phyloP scores from a whole-genome alignment of 2,329 filamentous ascomycete species.

The Fusarium siculi region DNA sequence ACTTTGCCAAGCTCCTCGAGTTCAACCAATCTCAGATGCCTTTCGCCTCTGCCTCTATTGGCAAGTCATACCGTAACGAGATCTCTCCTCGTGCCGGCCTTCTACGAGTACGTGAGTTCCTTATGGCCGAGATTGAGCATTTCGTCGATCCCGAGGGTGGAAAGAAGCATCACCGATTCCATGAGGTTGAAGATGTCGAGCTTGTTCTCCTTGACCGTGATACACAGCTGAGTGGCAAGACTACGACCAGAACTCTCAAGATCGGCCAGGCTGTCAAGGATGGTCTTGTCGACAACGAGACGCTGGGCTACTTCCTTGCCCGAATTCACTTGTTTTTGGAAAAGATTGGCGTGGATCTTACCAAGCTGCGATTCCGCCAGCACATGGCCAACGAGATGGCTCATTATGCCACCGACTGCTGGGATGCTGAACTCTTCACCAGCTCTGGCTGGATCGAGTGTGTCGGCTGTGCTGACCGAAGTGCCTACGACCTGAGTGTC shows the following conservation, averaged over 20 bases:
- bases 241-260: conserved; percentile 74
- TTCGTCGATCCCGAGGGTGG: conserved; percentile 94
- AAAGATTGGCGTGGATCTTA: conserved; percentile 86
- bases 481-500: conserved; percentile 91
- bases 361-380: conserved; percentile 94
- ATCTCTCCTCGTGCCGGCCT: conserved; percentile 94
- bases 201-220: conserved; percentile 85
- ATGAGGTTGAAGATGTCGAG: conserved; percentile 84
- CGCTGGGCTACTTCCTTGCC: conserved; percentile 95
- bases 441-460: conserved; percentile 98
- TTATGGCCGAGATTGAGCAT: conserved; percentile 99
- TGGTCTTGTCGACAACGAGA: conserved; percentile 94
- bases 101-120: conserved; percentile 92
- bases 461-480: conserved; percentile 95
- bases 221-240: conserved; percentile 88
- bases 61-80: conserved; percentile 98
- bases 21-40: conserved; percentile 97
- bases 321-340: conserved; percentile 91
- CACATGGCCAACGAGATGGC: conserved; percentile 86
- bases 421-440: conserved; percentile 94
- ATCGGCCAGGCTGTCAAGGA: conserved; percentile 88
- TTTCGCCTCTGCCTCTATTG: conserved; percentile 96
- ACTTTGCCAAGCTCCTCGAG: conserved; percentile 95
- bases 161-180: conserved; percentile 93
- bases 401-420: conserved; percentile 96